phyloP scores from a whole-genome alignment of 345 rosid genomes.

The Luvunga scandens region DNA sequence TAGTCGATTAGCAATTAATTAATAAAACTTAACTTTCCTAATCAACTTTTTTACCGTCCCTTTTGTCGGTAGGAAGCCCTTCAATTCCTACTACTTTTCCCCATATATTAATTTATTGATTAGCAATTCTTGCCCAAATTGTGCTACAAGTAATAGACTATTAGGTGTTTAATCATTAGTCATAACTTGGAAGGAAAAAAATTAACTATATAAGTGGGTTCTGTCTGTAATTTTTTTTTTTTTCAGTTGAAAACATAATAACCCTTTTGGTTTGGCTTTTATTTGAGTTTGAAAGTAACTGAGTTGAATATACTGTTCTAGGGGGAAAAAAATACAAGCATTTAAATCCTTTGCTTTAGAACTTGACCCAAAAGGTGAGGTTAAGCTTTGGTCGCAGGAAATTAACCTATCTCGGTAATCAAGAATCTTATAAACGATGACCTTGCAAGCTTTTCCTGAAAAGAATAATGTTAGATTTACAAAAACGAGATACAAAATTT shows the following conservation, averaged over 20 bases:
- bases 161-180: not conserved
- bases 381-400: not conserved
- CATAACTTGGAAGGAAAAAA: not conserved
- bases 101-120: not conserved
- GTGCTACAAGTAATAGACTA: not conserved
- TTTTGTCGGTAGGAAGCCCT: constrained; percentile 14
- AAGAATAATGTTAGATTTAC: no score
- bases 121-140: not conserved
- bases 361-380: constrained; percentile 5
- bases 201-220: not conserved
- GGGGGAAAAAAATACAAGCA: not conserved
- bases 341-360: constrained; percentile 3
- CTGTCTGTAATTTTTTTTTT: not conserved
- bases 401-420: not conserved
- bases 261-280: not conserved
- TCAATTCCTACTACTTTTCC: not conserved
- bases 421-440: not conserved
- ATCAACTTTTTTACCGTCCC: not conserved
- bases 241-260: not conserved
- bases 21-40: not conserved
- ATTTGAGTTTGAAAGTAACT: not conserved
- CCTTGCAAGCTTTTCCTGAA: not conserved
- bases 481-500: no score
- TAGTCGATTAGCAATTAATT: not conserved
- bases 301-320: not conserved